A percentile compares a stretch with the other conserved stretches of the same genome.
Evolutionary conservation across 257 asterid species (phyloP).

Genomic region (Leptodermis oblonga): DNA sequence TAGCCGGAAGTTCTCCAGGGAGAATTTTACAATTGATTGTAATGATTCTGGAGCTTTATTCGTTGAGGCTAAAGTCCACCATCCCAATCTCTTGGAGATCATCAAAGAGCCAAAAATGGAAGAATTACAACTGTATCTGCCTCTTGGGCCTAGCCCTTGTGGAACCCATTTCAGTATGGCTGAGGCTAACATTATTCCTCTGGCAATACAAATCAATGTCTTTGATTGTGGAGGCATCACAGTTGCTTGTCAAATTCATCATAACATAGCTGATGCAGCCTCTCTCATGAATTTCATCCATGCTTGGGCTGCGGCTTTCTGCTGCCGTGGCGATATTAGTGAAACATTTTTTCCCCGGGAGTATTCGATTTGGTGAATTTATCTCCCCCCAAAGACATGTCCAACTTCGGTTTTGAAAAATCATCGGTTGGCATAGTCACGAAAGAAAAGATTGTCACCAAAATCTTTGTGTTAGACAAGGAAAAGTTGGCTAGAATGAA

Average conservation of each 20-base stretch:
- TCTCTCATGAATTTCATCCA: slow-evolving; percentile 30
- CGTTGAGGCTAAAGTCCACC: slow-evolving; percentile 25
- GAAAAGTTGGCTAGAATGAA: slow-evolving; percentile 25
- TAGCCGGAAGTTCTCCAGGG: slow-evolving; percentile 18
- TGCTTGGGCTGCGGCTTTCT: slow-evolving; percentile 31
- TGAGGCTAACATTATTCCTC: slow-evolving; percentile 1
- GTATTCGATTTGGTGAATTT: slow-evolving; percentile 12
- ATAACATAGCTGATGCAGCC: slow-evolving; percentile 29
- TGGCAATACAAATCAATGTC: slow-evolving; percentile 29
- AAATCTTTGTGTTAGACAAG: slow-evolving; percentile 28
- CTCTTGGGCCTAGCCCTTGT: too few species aligned
- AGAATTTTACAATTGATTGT: slow-evolving; percentile 26
- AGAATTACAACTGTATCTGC: too few species aligned
- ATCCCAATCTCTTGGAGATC: slow-evolving; percentile 8
- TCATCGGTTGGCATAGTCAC: slow-evolving; percentile 9
- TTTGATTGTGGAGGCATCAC: slow-evolving; percentile 38
- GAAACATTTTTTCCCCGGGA: too few species aligned
- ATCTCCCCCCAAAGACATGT: slow-evolving; percentile 27
- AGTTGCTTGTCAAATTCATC: slow-evolving; percentile 25
- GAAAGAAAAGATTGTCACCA: slow-evolving; percentile 17
- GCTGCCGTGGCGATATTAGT: slow-evolving; percentile 2
- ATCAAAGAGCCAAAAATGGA: not conserved
- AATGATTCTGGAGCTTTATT: slow-evolving; percentile 33
- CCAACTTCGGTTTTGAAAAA: slow-evolving; percentile 13
- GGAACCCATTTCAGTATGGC: not conserved